phyloP scores from a whole-genome alignment of 2,329 filamentous ascomycete genomes.

The Periconia sp. region DNA sequence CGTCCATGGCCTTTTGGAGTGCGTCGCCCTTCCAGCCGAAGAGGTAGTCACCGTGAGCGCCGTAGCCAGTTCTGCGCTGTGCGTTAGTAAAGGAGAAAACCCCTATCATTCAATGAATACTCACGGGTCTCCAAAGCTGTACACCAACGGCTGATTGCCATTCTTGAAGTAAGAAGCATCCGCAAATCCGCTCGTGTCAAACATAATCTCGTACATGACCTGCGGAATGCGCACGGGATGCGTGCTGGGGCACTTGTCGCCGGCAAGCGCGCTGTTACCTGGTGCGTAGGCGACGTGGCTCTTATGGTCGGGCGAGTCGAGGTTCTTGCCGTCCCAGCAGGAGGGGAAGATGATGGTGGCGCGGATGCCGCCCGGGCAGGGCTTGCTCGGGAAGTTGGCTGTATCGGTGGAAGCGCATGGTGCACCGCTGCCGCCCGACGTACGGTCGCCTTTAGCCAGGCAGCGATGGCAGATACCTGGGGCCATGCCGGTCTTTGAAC shows the following conservation, averaged over 20 bases:
- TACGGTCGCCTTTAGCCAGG: slow-evolving; percentile 23
- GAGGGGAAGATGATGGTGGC: slow-evolving; percentile 74
- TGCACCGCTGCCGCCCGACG: slow-evolving; percentile 24
- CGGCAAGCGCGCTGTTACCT: slow-evolving; percentile 48
- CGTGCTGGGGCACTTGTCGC: slow-evolving; percentile 51
- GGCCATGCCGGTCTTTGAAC: slow-evolving; percentile 6
- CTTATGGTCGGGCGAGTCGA: slow-evolving; percentile 61
- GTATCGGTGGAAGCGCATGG: slow-evolving; percentile 32
- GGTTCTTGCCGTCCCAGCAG: slow-evolving; percentile 69
- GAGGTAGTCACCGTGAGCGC: slow-evolving; percentile 31
- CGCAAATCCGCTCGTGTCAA: slow-evolving; percentile 42
- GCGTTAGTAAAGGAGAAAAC: slow-evolving; percentile 4
- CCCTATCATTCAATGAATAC: slow-evolving; percentile 15
- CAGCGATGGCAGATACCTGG: slow-evolving; percentile 25
- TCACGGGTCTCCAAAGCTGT: slow-evolving; percentile 48
- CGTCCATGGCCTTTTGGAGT: slow-evolving; percentile 24
- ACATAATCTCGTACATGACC: slow-evolving; percentile 56
- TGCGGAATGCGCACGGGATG: slow-evolving; percentile 55
- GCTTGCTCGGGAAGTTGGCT: slow-evolving; percentile 61
- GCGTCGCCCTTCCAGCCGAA: slow-evolving; percentile 28
- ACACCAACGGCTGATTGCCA: slow-evolving; percentile 36
- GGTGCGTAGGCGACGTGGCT: slow-evolving; percentile 70
- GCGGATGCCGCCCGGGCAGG: slow-evolving; percentile 78
- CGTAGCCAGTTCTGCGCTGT: slow-evolving; percentile 21
- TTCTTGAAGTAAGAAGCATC: slow-evolving; percentile 27